Evolutionary conservation across 306 rosid genomes (phyloP).

Genomic region (Rubus parviflorus): DNA sequence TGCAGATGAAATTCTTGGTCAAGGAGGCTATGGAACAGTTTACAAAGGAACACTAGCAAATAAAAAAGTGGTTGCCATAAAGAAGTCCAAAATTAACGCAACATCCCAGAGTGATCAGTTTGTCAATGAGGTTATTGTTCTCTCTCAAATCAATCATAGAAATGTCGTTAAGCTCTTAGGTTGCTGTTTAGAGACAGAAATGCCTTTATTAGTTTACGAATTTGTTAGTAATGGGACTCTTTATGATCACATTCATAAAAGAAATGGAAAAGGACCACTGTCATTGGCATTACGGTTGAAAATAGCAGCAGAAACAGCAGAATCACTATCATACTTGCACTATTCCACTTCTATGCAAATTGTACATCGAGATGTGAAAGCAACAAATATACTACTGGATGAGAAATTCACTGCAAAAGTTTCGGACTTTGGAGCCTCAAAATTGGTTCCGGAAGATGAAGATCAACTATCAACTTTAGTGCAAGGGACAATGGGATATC

Average conservation of each 20-base stretch:
- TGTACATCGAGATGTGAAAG: slow-evolving; percentile 6
- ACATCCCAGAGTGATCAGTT: background rate
- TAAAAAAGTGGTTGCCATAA: slow-evolving; percentile 1
- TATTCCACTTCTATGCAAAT: background rate
- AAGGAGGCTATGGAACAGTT: slow-evolving; percentile 12
- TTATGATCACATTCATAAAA: background rate
- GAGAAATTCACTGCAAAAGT: slow-evolving; percentile 5
- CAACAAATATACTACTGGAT: slow-evolving; percentile 1
- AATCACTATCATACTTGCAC: background rate
- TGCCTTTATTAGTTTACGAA: background rate
- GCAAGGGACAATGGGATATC: background rate
- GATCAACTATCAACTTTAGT: background rate
- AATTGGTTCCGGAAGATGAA: background rate
- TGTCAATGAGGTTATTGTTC: slow-evolving; percentile 1
- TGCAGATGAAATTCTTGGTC: background rate
- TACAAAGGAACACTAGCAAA: background rate
- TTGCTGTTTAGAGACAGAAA: background rate
- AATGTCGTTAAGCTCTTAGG: background rate
- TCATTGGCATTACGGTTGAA: background rate
- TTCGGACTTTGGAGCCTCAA: slow-evolving; percentile 12
- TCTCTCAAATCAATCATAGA: slow-evolving; percentile 2
- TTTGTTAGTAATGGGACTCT: background rate
- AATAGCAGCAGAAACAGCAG: background rate
- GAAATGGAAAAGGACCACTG: background rate
- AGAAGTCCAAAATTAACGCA: background rate